A percentile compares a stretch with the other conserved stretches of the same genome.
Evolutionary conservation across 306 rosid genomes (phyloP).

Genomic region (Cucumis hystrix): DNA sequence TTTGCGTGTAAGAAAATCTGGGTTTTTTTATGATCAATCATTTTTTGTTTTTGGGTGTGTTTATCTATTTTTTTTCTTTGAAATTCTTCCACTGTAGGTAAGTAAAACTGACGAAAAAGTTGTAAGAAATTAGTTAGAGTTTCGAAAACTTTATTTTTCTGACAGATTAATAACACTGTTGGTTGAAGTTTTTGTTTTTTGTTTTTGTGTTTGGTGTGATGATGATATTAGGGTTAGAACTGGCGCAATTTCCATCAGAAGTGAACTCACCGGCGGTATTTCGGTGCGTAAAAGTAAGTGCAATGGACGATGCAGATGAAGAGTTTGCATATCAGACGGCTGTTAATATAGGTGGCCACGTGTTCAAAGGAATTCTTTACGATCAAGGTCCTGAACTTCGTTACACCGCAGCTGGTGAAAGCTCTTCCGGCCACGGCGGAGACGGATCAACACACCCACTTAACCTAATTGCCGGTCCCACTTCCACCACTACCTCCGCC

Average conservation of each 20-base stretch:
- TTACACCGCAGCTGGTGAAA: constrained; percentile 36
- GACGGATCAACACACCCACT: constrained; percentile 31
- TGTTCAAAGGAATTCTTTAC: constrained; percentile 88
- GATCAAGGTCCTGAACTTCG: constrained; percentile 61
- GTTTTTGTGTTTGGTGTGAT: background rate
- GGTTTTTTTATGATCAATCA: background rate
- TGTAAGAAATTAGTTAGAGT: constrained; percentile 2
- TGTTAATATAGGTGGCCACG: constrained; percentile 83
- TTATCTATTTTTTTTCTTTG: background rate
- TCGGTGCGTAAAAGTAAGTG: constrained; percentile 77
- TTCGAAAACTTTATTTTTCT: constrained; percentile 4
- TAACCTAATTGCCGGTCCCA: constrained; percentile 22
- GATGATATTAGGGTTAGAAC: constrained; percentile 71
- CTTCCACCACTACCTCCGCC: constrained; percentile 3
- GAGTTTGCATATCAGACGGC: constrained; percentile 91
- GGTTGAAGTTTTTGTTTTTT: background rate
- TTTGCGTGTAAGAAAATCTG: constrained; percentile 8
- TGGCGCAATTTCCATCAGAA: constrained; percentile 70
- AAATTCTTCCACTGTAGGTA: constrained; percentile 24
- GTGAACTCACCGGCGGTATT: constrained; percentile 75
- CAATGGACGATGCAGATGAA: constrained; percentile 76
- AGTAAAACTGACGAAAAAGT: constrained; percentile 47
- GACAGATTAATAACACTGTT: constrained; percentile 2
- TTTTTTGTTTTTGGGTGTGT: background rate
- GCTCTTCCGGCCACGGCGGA: constrained; percentile 44